phyloP scores from a whole-genome alignment of 257 asterid species.

The Paraleonurus japonicus region DNA sequence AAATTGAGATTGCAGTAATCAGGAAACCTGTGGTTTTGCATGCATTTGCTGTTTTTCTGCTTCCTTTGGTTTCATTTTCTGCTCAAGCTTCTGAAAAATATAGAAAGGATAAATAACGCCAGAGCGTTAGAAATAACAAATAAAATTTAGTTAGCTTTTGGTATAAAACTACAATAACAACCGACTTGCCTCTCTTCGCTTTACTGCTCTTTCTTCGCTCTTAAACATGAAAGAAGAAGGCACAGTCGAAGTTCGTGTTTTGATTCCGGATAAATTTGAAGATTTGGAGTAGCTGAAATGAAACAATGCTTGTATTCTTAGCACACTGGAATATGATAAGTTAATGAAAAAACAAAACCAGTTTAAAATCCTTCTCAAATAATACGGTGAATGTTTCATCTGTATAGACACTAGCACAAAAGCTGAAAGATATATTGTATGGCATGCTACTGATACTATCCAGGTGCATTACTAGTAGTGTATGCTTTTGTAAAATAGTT shows the following conservation, averaged over 20 bases:
- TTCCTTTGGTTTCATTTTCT: conserved; percentile 47
- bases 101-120: conserved; percentile 30
- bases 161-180: background rate
- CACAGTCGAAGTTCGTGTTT: conserved; percentile 39
- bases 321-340: background rate
- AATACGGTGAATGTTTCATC: background rate
- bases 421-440: no score
- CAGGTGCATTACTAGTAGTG: no score
- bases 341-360: background rate
- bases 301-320: background rate
- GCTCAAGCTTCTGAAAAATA: conserved; percentile 70
- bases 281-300: conserved; percentile 46
- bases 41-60: conserved; percentile 43
- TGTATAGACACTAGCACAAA: background rate
- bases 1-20: conserved; percentile 5
- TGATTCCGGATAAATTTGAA: conserved; percentile 33
- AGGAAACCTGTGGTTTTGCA: conserved; percentile 54
- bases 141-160: background rate
- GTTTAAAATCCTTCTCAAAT: background rate
- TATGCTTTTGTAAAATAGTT: no score
- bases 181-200: conserved; percentile 72
- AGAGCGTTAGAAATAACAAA: conserved; percentile 23
- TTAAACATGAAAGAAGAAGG: conserved; percentile 61
- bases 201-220: conserved; percentile 86
- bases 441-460: no score